A percentile compares a stretch with the other conserved stretches of the same genome.
Conservation (phyloP, 2,329 filamentous ascomycete species). For the Fusarium brachygibbosum region DNA sequence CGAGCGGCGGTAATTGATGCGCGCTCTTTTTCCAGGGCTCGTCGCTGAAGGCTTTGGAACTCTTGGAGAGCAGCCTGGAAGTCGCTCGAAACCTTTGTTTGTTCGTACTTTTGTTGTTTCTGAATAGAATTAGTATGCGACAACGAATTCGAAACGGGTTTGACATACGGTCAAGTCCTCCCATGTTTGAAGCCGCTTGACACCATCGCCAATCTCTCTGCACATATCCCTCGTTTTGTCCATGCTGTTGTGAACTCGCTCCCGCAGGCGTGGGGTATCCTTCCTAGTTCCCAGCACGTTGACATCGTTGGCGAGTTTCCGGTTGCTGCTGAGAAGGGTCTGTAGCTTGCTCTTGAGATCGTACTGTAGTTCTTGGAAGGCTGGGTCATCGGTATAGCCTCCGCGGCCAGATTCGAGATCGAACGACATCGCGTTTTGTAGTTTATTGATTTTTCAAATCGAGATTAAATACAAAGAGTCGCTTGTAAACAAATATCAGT, state of each 20-base stretch:
- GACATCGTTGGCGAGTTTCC: conserved; percentile 86
- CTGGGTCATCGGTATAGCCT: conserved; percentile 92
- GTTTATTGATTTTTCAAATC: conserved; percentile 3
- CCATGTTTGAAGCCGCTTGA: conserved; percentile 93
- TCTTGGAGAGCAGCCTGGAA: conserved; percentile 90
- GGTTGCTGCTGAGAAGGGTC: conserved; percentile 87
- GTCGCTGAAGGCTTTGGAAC: conserved; percentile 92
- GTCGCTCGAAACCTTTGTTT: conserved; percentile 93
- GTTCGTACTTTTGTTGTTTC: conserved; percentile 96
- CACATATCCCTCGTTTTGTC: conserved; percentile 89
- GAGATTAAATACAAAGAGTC: conserved; percentile 4
- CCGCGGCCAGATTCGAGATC: conserved; percentile 86
- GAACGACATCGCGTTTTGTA: conserved; percentile 79
- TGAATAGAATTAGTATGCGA: conserved; percentile 55
- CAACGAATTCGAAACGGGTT: conserved; percentile 2
- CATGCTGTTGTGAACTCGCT: conserved; percentile 88
- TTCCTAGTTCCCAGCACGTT: conserved; percentile 88
- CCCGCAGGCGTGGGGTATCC: conserved; percentile 90
- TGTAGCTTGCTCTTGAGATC: conserved; percentile 90
- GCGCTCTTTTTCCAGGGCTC: conserved; percentile 91
- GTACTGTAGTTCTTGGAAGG: conserved; percentile 86
- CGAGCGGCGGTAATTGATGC: conserved; percentile 87
- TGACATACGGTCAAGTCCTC: conserved; percentile 80
- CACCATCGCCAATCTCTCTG: conserved; percentile 90
- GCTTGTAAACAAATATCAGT: background rate